Conservation (phyloP, 2,329 filamentous ascomycete species). For the Fusarium metavorans region DNA sequence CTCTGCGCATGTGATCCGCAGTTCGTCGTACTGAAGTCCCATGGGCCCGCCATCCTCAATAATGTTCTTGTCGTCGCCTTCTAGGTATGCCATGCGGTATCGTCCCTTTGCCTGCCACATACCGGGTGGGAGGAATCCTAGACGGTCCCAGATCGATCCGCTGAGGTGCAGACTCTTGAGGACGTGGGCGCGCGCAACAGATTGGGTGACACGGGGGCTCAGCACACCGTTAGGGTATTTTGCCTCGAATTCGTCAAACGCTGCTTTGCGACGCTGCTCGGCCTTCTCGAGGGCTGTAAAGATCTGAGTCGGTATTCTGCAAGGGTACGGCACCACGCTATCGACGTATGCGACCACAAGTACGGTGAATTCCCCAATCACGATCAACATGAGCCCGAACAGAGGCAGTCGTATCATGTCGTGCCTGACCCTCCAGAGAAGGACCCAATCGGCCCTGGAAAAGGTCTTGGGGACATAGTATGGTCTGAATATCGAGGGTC, state of each 20-base stretch:
- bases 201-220: constrained; percentile 46
- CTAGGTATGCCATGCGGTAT: constrained; percentile 71
- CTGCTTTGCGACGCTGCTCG: constrained; percentile 63
- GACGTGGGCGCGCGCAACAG: constrained; percentile 52
- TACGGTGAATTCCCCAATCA: constrained; percentile 90
- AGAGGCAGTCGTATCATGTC: constrained; percentile 83
- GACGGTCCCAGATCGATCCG: constrained; percentile 62
- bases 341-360: constrained; percentile 80
- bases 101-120: constrained; percentile 67
- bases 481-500: constrained; percentile 55
- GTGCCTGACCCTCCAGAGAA: constrained; percentile 74
- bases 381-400: constrained; percentile 79
- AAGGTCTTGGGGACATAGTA: constrained; percentile 50
- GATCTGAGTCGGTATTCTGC: constrained; percentile 83
- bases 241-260: constrained; percentile 59
- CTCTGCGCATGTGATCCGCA: constrained; percentile 77
- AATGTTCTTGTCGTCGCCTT: constrained; percentile 78
- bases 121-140: constrained; percentile 60
- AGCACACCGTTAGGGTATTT: constrained; percentile 51
- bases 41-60: constrained; percentile 67
- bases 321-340: constrained; percentile 80
- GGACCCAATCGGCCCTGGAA: constrained; percentile 77
- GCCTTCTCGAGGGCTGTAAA: constrained; percentile 65
- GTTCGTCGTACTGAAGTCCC: constrained; percentile 71
- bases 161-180: constrained; percentile 59